Percentiles rank a stretch among this genome's conserved stretches.
Conservation (phyloP, 495 filamentous ascomycete genomes). For the Hypoxylon lienhwacheense region DNA sequence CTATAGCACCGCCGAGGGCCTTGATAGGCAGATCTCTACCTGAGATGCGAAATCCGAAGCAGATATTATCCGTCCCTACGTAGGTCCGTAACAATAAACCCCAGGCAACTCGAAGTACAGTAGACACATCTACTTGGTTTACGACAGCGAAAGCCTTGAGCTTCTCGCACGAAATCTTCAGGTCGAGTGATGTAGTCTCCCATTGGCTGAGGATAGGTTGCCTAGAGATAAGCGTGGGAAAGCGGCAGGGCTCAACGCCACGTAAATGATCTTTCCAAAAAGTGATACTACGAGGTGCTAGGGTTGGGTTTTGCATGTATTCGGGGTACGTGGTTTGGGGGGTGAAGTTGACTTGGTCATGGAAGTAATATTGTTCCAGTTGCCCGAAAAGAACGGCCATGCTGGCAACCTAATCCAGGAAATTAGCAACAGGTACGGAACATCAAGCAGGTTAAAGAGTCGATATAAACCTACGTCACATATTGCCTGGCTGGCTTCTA, state of each 20-base stretch:
- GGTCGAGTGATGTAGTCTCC: slow-evolving; percentile 42
- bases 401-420: slow-evolving; percentile 34
- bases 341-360: slow-evolving; percentile 32
- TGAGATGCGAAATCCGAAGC: slow-evolving; percentile 48
- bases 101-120: slow-evolving; percentile 53
- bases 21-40: slow-evolving; percentile 47
- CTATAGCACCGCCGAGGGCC: slow-evolving; percentile 44
- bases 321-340: slow-evolving; percentile 43
- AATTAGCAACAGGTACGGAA: slow-evolving; percentile 9
- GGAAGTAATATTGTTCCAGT: slow-evolving; percentile 46
- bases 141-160: slow-evolving; percentile 42
- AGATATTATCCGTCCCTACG: slow-evolving; percentile 43
- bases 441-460: too few species aligned
- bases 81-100: slow-evolving; percentile 49
- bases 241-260: slow-evolving; percentile 42
- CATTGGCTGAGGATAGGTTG: slow-evolving; percentile 27
- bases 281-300: slow-evolving; percentile 39
- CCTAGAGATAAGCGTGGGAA: slow-evolving; percentile 42
- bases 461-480: slow-evolving; percentile 41
- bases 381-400: slow-evolving; percentile 48
- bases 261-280: slow-evolving; percentile 48
- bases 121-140: slow-evolving; percentile 38
- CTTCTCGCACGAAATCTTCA: slow-evolving; percentile 42
- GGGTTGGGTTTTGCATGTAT: slow-evolving; percentile 44
- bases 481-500: slow-evolving; percentile 50